Base-by-base conservation (phyloP, 2,329 filamentous ascomycete genomes). In the Teratosphaeria gauchensis region DNA sequence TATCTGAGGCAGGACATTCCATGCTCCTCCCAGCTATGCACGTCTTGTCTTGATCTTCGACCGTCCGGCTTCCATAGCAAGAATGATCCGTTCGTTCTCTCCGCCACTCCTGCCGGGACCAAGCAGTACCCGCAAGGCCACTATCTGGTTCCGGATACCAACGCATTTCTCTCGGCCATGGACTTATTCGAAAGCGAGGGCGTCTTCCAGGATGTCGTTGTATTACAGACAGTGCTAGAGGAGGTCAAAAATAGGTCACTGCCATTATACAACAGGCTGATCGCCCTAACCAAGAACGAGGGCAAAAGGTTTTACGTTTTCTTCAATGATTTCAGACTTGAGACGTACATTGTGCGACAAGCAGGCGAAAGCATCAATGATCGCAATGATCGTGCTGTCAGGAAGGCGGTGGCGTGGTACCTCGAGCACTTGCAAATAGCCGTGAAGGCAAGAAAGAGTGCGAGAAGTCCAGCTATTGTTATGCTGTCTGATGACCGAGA, bases 301-400 rank as follows among this genome's bases (percentile, higher is more conserved):
- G 91, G 95, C 64, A 99, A 99, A 79, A 85, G 92, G 57, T 97
- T 96, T 72, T 96, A 97, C 70, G 90, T 99, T 56, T 99, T 99
- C 73, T 97, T 97, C 83, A 99, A 99, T 73, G 94, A 99, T 68
- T 99, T 99, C 71, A 84, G 92, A 56, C 79, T 92, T 46, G 95
- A 99, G 74, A 99, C 94, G 0, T 89, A 96, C 69, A 84, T 96
- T 54, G 77, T 82, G 31, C 82, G 94, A 62, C 82, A 86, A 21
- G 74, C 81, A 5, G 87, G 89, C 42, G 94, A 99, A 77, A 88
- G 84, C 2, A 94, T 99, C 75, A 99, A 99, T 72, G 94, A 99
- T 73, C 84, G 94, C 57, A 99, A 99, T 70, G 95, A 99, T 73
- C 85, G 92, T 62, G 91, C 94, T 52, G 90, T 99, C 32, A 83